Evolutionary conservation across 1,139 yeast species (phyloP).

Genomic region (Spencermartinsiella ligniputridi): DNA sequence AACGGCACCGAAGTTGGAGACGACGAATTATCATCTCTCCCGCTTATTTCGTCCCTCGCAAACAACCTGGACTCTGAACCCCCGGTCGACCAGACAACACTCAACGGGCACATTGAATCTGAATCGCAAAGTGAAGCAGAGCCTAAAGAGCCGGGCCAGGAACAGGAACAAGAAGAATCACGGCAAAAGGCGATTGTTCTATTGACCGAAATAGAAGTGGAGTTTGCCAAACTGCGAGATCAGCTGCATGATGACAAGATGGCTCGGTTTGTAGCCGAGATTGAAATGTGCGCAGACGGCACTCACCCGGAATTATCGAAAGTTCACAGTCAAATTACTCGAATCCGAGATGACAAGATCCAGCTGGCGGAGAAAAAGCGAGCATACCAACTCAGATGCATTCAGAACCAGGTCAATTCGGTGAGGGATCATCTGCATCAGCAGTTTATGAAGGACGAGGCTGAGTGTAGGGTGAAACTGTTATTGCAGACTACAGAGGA

Average conservation of each 20-base stretch:
- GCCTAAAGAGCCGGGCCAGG: conserved; percentile 21
- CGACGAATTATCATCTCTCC: too few relatives aligned
- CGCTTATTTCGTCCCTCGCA: neutral
- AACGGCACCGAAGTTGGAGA: conserved; percentile 10
- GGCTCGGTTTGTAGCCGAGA: conserved; percentile 69
- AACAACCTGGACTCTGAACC: conserved; percentile 1
- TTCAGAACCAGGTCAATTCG: conserved; percentile 77
- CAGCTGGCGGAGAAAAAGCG: conserved; percentile 64
- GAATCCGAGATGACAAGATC: conserved; percentile 64
- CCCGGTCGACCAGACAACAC: conserved; percentile 18
- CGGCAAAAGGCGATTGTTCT: conserved; percentile 61
- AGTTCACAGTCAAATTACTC: conserved; percentile 66
- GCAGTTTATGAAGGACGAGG: conserved; percentile 64
- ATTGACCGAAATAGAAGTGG: conserved; percentile 72
- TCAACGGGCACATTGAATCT: conserved; percentile 17
- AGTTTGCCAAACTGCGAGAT: conserved; percentile 83
- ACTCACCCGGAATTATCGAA: conserved; percentile 79
- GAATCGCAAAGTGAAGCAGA: conserved; percentile 16
- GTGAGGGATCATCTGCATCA: conserved; percentile 79
- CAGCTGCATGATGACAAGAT: conserved; percentile 51
- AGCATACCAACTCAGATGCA: conserved; percentile 68
- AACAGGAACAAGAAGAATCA: conserved; percentile 26
- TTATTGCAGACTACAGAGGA: conserved; percentile 72
- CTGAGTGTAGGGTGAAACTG: conserved; percentile 63
- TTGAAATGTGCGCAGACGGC: conserved; percentile 82